These are phyloP conservation scores for Oropetium thomaeum DNA, from an alignment of 176 grass and related monocot genomes.

Conservation along the genomic window DNA sequence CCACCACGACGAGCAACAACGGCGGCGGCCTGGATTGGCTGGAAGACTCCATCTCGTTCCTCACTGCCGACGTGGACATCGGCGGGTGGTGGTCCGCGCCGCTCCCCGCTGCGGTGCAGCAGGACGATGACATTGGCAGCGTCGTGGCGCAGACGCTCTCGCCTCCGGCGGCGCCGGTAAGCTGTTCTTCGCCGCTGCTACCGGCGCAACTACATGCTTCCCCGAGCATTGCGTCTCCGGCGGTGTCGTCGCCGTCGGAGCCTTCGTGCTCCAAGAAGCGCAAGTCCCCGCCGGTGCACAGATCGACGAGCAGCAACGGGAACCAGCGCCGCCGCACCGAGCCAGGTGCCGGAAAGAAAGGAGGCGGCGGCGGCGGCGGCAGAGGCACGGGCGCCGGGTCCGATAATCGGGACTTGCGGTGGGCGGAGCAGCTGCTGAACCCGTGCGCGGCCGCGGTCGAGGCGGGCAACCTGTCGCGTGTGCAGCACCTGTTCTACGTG, in stretches of 20 bases:
- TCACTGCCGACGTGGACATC: constrained; percentile 37
- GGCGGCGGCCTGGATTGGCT: constrained; percentile 38
- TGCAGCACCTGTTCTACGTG: constrained; percentile 81
- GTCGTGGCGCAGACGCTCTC: constrained; percentile 53
- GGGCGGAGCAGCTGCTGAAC: constrained; percentile 92
- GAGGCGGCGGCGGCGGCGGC: constrained; percentile 27
- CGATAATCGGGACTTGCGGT: constrained; percentile 57
- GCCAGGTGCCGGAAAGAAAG: constrained; percentile 2
- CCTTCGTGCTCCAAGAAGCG: constrained; percentile 42
- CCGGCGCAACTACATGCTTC: constrained; percentile 1
- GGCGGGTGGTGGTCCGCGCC: constrained; percentile 39
- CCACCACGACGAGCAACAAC: neutral
- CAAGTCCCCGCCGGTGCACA: constrained; percentile 34
- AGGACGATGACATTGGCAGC: constrained; percentile 48
- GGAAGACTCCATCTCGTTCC: constrained; percentile 52
- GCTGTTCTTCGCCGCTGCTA: too few relatives aligned
- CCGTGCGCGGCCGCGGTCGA: constrained; percentile 73
- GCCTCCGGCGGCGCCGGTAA: constrained; percentile 13
- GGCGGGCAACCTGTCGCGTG: constrained; percentile 58
- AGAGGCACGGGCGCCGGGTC: too few relatives aligned
- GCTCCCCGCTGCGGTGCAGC: constrained; percentile 16
- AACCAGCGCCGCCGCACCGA: constrained; percentile 28
- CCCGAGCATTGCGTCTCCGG: constrained; percentile 28
- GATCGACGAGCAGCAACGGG: too few relatives aligned
- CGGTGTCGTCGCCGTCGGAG: constrained; percentile 11